These are phyloP conservation scores for Naegleria fowleri DNA, from an alignment of 208 protist genomes.

Conservation along the genomic window DNA sequence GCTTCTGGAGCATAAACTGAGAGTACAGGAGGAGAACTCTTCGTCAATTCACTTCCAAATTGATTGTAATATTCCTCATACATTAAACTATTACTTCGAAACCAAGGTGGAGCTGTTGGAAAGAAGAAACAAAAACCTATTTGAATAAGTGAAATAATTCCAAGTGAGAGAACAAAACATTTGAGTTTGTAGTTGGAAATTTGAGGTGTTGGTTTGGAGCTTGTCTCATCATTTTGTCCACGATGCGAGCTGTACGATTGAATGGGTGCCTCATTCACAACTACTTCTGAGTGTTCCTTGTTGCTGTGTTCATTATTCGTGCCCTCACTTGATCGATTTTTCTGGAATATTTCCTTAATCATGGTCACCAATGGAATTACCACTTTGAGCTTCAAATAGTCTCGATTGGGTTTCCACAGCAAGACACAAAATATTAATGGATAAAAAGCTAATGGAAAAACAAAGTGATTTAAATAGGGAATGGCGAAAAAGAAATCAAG, in stretches of 20 bases:
- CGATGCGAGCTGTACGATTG: too few relatives aligned
- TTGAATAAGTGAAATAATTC: background rate
- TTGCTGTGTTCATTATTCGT: too few relatives aligned
- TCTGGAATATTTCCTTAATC: too few relatives aligned
- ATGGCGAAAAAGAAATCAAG: background rate
- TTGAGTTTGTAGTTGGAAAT: background rate
- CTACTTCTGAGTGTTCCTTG: too few relatives aligned
- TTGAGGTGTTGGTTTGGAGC: background rate
- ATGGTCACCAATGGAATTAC: background rate
- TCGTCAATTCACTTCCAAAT: background rate
- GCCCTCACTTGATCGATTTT: too few relatives aligned
- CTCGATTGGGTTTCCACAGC: background rate
- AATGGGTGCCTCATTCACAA: too few relatives aligned
- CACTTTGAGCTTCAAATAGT: background rate
- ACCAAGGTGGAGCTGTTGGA: background rate
- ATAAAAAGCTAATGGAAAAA: background rate
- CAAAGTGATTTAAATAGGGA: background rate
- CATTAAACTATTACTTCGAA: background rate
- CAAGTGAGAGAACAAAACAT: background rate
- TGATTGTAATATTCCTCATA: background rate
- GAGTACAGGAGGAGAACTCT: background rate
- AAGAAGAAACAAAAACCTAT: background rate
- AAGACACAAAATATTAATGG: background rate
- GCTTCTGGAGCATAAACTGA: background rate
- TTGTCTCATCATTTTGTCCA: too few relatives aligned